A percentile compares a stretch with the other conserved stretches of the same genome.
Conservation (phyloP, 306 rosid genomes). For the Aeschynomene evenia region DNA sequence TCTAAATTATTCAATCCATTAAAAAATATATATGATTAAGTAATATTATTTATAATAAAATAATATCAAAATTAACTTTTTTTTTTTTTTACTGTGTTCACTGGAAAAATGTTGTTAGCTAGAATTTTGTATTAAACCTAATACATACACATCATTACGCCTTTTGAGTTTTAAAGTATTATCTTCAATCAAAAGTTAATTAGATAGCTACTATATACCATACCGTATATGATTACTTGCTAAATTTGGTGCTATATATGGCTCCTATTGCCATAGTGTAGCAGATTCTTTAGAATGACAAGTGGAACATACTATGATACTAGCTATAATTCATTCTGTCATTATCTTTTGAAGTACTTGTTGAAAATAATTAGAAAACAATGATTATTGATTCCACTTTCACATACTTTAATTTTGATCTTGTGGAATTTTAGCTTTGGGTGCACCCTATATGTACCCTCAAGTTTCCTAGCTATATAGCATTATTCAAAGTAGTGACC, state of each 20-base stretch:
- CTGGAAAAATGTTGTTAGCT: too few species aligned
- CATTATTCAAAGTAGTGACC: constrained; percentile 36
- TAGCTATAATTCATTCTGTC: constrained; percentile 36
- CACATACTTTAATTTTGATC: constrained; percentile 46
- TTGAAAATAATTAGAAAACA: constrained; percentile 48
- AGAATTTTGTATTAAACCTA: too few species aligned
- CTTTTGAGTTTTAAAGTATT: background rate
- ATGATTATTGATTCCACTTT: constrained; percentile 65
- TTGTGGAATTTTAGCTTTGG: constrained; percentile 41
- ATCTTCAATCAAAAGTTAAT: background rate
- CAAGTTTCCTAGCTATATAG: constrained; percentile 11
- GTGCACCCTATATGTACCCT: constrained; percentile 33
- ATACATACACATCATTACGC: constrained; percentile 1
- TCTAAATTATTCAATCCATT: too few species aligned
- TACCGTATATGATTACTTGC: constrained; percentile 9
- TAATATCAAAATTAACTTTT: too few species aligned
- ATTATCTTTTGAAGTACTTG: constrained; percentile 37
- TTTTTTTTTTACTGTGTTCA: too few species aligned
- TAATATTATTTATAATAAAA: too few species aligned
- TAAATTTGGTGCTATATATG: background rate
- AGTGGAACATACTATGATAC: constrained; percentile 44
- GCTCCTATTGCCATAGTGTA: constrained; percentile 11
- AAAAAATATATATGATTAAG: too few species aligned
- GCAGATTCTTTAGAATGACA: constrained; percentile 44
- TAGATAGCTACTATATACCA: background rate